phyloP scores from a whole-genome alignment of 805 yeast species.

The Metschnikowia baotianmanensis region DNA sequence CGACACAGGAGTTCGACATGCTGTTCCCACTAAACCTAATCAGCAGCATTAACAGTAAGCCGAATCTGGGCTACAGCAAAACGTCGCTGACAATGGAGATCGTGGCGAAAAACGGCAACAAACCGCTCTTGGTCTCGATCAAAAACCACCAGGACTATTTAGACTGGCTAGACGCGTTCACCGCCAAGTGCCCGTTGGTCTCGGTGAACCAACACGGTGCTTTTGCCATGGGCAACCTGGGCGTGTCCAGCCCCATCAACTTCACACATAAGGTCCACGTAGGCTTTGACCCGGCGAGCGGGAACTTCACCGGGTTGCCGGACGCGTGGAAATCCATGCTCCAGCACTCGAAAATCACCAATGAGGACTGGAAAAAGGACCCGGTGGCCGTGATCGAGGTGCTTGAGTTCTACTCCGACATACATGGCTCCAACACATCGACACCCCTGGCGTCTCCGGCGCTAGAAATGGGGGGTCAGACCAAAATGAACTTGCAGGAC shows the following conservation, averaged over 20 bases:
- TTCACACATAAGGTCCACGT: constrained; percentile 93
- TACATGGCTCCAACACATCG: constrained; percentile 40
- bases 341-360: constrained; percentile 58
- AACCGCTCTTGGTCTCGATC: constrained; percentile 70
- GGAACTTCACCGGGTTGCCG: constrained; percentile 55
- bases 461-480: constrained; percentile 16
- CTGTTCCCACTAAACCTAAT: constrained; percentile 40
- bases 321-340: constrained; percentile 56
- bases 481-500: constrained; percentile 36
- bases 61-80: constrained; percentile 41
- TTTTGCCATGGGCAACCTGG: constrained; percentile 31
- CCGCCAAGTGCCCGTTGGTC: constrained; percentile 69
- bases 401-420: constrained; percentile 52
- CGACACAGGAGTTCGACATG: constrained; percentile 47
- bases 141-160: constrained; percentile 77
- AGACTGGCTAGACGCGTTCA: constrained; percentile 88
- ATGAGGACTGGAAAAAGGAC: constrained; percentile 61
- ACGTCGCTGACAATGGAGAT: constrained; percentile 71
- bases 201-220: constrained; percentile 29
- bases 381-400: constrained; percentile 65
- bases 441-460: constrained; percentile 30
- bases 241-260: constrained; percentile 88
- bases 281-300: constrained; percentile 77
- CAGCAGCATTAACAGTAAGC: constrained; percentile 55
- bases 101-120: constrained; percentile 50